Evolutionary conservation across 2,329 filamentous ascomycete species (phyloP).

Genomic region (Aspergillus sp.): DNA sequence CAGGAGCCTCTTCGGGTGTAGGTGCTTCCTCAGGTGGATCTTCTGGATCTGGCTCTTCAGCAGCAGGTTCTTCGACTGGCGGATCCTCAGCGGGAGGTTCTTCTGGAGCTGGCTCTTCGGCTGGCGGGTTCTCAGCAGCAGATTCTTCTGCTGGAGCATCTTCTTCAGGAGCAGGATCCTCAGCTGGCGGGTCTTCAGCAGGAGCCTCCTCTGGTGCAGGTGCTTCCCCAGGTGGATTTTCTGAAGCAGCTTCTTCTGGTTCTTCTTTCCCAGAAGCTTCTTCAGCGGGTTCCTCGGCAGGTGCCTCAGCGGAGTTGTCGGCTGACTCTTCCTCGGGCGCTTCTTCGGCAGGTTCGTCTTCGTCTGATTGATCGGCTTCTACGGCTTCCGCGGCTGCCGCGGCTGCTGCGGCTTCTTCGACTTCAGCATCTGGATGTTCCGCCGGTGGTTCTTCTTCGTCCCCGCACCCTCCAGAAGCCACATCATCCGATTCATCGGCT

Average conservation of each 20-base stretch:
- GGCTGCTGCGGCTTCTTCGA: constrained; percentile 7
- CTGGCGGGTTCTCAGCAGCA: not conserved
- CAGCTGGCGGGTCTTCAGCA: constrained; percentile 2
- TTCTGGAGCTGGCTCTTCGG: constrained; percentile 8
- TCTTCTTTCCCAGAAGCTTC: constrained; percentile 1
- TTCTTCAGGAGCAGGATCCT: not conserved
- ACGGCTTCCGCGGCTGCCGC: constrained; percentile 6
- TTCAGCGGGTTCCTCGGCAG: constrained; percentile 2
- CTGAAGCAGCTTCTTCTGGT: constrained; percentile 2
- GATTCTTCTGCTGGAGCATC: constrained; percentile 1
- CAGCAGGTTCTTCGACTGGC: constrained; percentile 6
- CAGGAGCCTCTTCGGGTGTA: constrained; percentile 1
- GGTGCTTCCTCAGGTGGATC: constrained; percentile 11
- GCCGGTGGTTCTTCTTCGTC: constrained; percentile 2
- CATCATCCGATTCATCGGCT: not conserved
- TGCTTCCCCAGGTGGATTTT: constrained; percentile 3
- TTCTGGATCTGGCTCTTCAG: constrained; percentile 10
- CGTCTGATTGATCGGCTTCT: constrained; percentile 11
- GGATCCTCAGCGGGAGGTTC: constrained; percentile 9
- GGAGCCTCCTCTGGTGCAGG: constrained; percentile 6
- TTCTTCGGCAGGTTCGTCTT: constrained; percentile 7
- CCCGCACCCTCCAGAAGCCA: no score
- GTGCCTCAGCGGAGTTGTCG: not conserved
- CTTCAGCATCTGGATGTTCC: constrained; percentile 6
- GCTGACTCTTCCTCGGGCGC: constrained; percentile 6